phyloP scores from a whole-genome alignment of 768 basidiomycete genomes.

The Austroboletus festivus region DNA sequence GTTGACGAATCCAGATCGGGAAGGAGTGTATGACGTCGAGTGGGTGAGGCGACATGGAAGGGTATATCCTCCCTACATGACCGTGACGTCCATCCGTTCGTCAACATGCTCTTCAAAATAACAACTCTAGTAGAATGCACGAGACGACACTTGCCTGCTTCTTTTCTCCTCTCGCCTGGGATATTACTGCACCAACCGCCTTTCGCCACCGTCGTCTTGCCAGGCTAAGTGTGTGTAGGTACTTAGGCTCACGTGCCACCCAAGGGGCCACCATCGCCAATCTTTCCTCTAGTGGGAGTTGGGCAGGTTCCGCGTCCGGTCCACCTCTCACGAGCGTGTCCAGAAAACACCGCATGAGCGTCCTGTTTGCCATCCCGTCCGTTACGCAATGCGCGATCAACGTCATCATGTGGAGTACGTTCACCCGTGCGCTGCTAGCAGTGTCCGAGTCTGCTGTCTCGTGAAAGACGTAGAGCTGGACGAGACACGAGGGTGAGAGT shows the following conservation, averaged over 20 bases:
- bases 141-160: slow-evolving; percentile 29
- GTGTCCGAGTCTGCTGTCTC: slow-evolving; percentile 31
- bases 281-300: slow-evolving; percentile 35
- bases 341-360: slow-evolving; percentile 44
- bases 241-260: slow-evolving; percentile 36
- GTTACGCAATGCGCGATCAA: slow-evolving; percentile 48
- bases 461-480: slow-evolving; percentile 41
- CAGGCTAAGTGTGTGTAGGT: slow-evolving; percentile 26
- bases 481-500: slow-evolving; percentile 40
- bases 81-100: neutral
- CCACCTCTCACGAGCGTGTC: slow-evolving; percentile 33
- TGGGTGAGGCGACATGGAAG: slow-evolving; percentile 40
- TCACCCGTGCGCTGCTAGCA: slow-evolving; percentile 5
- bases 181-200: slow-evolving; percentile 41
- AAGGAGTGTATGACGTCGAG: slow-evolving; percentile 38
- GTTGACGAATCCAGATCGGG: slow-evolving; percentile 29
- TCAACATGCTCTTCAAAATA: too few species aligned
- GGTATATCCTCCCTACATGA: slow-evolving; percentile 52
- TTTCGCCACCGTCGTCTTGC: slow-evolving; percentile 44
- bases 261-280: slow-evolving; percentile 40
- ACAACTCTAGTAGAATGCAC: too few species aligned
- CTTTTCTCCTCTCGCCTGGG: slow-evolving; percentile 30
- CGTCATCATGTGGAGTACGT: slow-evolving; percentile 43
- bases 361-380: slow-evolving; percentile 45
- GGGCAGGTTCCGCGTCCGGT: neutral